A percentile compares a stretch with the other conserved stretches of the same genome.
phyloP scores from a whole-genome alignment of 2,329 filamentous ascomycete genomes.

The Atkinsonella hypoxylon region DNA sequence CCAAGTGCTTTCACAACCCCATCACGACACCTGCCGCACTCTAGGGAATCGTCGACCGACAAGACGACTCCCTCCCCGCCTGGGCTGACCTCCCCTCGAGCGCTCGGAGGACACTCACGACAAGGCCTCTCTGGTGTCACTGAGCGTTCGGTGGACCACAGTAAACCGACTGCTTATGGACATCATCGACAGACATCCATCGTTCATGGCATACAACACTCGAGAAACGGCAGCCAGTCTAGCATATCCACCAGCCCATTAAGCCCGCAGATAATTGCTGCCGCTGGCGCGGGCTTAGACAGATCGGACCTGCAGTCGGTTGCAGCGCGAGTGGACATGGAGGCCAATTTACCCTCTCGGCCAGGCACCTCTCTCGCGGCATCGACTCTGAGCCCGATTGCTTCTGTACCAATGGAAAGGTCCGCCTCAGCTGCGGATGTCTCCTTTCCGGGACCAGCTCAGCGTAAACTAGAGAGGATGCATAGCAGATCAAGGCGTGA shows the following conservation, averaged over 20 bases:
- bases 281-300: conserved; percentile 47
- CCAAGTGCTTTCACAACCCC: conserved; percentile 29
- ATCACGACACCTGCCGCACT: conserved; percentile 33
- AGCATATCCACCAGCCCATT: conserved; percentile 74
- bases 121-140: conserved; percentile 26
- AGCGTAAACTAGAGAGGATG: conserved; percentile 46
- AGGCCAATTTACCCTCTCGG: conserved; percentile 26
- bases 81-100: conserved; percentile 5
- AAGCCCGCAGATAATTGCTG: conserved; percentile 75
- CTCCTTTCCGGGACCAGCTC: conserved; percentile 29
- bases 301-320: conserved; percentile 38
- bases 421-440: conserved; percentile 35
- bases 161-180: conserved; percentile 52
- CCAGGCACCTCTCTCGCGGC: conserved; percentile 38
- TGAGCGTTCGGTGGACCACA: conserved; percentile 43
- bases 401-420: conserved; percentile 27
- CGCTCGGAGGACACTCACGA: conserved; percentile 28
- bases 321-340: conserved; percentile 31
- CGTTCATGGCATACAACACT: conserved; percentile 91
- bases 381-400: conserved; percentile 13
- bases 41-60: conserved; percentile 47
- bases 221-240: conserved; percentile 74
- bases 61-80: conserved; percentile 27
- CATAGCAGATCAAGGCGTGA: conserved; percentile 60
- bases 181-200: conserved; percentile 96